Evolutionary conservation across 768 basidiomycete species (phyloP), one percentile per base, ranked within the genome.

Genomic region (Royoungia palumana): DNA sequence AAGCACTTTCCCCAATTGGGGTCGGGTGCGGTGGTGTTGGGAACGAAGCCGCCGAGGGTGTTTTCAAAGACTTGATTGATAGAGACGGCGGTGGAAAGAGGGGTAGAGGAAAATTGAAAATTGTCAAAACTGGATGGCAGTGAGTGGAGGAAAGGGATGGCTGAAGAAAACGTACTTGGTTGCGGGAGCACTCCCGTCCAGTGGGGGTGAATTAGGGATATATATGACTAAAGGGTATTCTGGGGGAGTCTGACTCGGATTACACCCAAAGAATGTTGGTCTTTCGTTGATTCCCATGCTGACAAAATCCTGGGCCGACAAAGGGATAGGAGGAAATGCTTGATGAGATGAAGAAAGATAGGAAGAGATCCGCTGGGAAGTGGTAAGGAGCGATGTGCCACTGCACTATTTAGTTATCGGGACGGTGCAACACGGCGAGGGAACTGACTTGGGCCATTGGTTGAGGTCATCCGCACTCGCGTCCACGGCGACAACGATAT

Each of bases 181-280:
- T 17, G 82, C 77, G 12, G 87, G 85, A 47, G 76, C 61, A 49
- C 72, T 75, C 20, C 83, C 85, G 46, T 73, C 74, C 17, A 82
- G 55, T 4, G 85, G 85, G n/a, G 88, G 86, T 25, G 86, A 75
- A 62, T 85, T 88, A 6, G 90, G 89, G 7, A 91, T 71, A 58
- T 87, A 89, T 36, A 91, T 76, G 35, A 91, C 66, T 17, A 91
- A 55, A 0, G 88, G 88, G 53, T 75, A 85, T 48, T 79, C 77
- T 2, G 79, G 67, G 13, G 82, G 75, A 5, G 22, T 64, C 39
- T 75, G 62, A 4, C 46, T 60, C 14, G 82, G 77, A 57, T 85
- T 69, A 61, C 89, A 91, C 4, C 89, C 90, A 68, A 89, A 91
- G 70, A 92, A 89, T 0, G 85, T 86, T 3, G 87, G 80, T 22